Evolutionary conservation across 2,329 filamentous ascomycete genomes (phyloP).

Genomic region (Exophiala xenobiotica): DNA sequence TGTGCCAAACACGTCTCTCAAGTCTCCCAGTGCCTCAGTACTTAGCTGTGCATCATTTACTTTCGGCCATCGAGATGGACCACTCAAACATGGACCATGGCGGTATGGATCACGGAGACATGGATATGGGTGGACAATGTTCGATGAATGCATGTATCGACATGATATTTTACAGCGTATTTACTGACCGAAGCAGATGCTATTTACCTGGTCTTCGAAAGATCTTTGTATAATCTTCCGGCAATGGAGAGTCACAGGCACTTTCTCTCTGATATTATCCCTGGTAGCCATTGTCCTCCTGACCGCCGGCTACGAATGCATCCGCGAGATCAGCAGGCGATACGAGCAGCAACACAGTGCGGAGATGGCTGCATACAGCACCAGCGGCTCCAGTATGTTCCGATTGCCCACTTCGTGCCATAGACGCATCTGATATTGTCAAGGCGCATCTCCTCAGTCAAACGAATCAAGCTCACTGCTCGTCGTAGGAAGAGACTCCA

Average conservation of each 20-base stretch:
- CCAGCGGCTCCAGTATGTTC: constrained; percentile 28
- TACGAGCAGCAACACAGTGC: constrained; percentile 65
- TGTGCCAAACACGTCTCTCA: no score
- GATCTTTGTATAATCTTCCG: constrained; percentile 96
- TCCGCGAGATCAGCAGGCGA: constrained; percentile 71
- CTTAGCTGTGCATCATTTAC: no score
- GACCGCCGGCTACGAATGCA: constrained; percentile 87
- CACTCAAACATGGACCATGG: constrained; percentile 54
- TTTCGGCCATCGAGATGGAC: no score
- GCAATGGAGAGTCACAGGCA: constrained; percentile 80
- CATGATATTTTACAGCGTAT: background rate
- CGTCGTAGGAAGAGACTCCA: constrained; percentile 69
- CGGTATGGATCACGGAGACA: constrained; percentile 54
- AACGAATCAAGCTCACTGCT: constrained; percentile 66
- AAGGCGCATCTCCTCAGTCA: constrained; percentile 25
- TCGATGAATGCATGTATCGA: constrained; percentile 76
- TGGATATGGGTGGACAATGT: constrained; percentile 66
- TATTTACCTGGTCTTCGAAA: constrained; percentile 92
- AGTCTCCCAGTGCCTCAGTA: no score
- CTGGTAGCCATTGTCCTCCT: constrained; percentile 78
- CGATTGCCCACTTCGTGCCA: constrained; percentile 3
- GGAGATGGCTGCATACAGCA: constrained; percentile 36
- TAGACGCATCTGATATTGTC: constrained; percentile 24
- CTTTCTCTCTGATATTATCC: constrained; percentile 73
- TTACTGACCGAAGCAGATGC: constrained; percentile 64